These are phyloP conservation scores for Tuber melanosporum DNA, from an alignment of 495 filamentous ascomycete genomes.

Conservation along the genomic window DNA sequence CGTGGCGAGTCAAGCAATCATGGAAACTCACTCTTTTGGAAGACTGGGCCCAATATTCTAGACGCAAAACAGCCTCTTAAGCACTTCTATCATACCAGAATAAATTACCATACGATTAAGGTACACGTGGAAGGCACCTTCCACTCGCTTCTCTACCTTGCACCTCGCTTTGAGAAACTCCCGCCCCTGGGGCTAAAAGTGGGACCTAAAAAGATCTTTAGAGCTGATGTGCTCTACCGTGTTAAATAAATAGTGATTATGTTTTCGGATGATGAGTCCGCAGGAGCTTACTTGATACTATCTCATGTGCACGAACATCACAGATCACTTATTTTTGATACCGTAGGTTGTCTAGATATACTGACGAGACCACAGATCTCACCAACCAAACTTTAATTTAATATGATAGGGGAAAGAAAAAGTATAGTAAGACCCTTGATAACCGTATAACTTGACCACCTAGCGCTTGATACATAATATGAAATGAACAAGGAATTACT, in stretches of 20 bases:
- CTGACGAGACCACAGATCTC: neutral
- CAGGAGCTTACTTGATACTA: neutral
- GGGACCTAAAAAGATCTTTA: neutral
- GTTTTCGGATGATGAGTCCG: neutral
- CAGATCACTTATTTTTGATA: neutral
- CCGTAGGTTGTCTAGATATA: neutral
- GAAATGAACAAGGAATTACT: conserved; percentile 9
- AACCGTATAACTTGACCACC: neutral
- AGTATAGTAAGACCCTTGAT: neutral
- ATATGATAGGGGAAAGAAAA: neutral
- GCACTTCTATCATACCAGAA: neutral
- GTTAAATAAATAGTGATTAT: neutral
- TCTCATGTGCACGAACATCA: neutral
- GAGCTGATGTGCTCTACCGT: neutral
- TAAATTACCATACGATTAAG: neutral
- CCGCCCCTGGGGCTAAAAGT: neutral
- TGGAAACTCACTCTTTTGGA: too few species aligned
- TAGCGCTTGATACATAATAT: conserved; percentile 8
- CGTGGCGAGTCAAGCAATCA: too few species aligned
- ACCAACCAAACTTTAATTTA: neutral
- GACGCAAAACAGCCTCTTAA: neutral
- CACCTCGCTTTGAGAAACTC: neutral
- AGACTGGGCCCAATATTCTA: neutral
- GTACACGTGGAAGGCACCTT: neutral
- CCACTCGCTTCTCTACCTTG: neutral